Evolutionary conservation across 1,284 basidiomycete species (phyloP), one percentile per base, ranked within the genome.

Genomic region (Puccinia horiana): DNA sequence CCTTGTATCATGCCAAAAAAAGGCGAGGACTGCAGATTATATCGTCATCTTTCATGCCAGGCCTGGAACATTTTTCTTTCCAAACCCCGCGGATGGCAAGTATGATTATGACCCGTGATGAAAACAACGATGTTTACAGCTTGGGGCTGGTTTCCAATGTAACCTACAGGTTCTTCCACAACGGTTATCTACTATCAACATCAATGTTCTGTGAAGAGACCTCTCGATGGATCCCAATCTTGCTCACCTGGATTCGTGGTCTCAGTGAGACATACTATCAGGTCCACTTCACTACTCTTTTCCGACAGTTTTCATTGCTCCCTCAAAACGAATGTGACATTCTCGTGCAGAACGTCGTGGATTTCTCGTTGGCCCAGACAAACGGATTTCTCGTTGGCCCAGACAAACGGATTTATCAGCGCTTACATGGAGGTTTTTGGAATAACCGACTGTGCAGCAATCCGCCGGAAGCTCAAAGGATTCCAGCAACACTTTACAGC

Each of bases 111-210:
- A 16, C 20, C 16, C 47, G 49, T 9, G 26, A 54, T 35, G 18
- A 47, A 44, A 56, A 74, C 63, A 37, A 44, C 40, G 29, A 44
- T 2, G 42, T 49, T 35, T 74, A 74, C 54, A 16, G 32, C 12
- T 40, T 12, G 26, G 49, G 72, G 26, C 72, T 74, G 9, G 16
- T 73, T n/a, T 73, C 44, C 9, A 42, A 47, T 49, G 70, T 73
- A 23, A 73, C 70, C 3, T 73, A 73, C 16, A 47, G 44, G 70
- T 58, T 76, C 37, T 76, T 76, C 49, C 29, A 52, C n/a, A 76
- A 11, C 9, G 73, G 49, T 2, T 56, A 54, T 32, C 29, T 76
- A 14, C 54, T 76, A 26, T 16, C 52, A 2, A 76, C 47, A 14
- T 54, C 73, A 58, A 76, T 76, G 73, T 76, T 16, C 40, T 56